Conservation (phyloP, 371 early-diverging fungal genomes). For the Amoeboaphelidium protococcarum region DNA sequence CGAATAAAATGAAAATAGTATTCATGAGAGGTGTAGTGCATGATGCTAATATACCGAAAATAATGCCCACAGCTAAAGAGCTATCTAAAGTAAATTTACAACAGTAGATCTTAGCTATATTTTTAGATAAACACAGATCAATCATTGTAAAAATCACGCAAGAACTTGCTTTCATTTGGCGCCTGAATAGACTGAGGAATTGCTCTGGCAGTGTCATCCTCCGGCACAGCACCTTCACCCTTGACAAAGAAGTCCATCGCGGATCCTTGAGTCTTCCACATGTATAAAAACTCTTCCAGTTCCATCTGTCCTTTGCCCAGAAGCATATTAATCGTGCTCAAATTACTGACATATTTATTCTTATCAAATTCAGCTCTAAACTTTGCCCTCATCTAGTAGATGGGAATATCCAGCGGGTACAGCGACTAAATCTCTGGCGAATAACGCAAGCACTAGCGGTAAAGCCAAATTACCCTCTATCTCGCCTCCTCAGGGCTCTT, state of each 20-base stretch:
- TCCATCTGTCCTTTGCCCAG: constrained; percentile 65
- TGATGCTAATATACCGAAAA: no score
- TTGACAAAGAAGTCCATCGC: constrained; percentile 65
- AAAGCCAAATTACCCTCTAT: background rate
- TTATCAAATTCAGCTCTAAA: constrained; percentile 76
- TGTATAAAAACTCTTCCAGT: constrained; percentile 71
- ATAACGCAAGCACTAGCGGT: constrained; percentile 9
- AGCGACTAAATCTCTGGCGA: constrained; percentile 49
- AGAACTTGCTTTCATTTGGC: no score
- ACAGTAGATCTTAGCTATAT: no score
- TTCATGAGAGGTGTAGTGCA: no score
- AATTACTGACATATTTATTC: constrained; percentile 49
- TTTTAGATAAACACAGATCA: no score
- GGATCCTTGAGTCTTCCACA: constrained; percentile 81
- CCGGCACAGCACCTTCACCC: constrained; percentile 16
- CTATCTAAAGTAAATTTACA: no score
- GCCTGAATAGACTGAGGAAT: no score
- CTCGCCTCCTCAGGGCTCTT: background rate
- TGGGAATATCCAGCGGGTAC: constrained; percentile 50
- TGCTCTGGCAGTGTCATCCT: no score
- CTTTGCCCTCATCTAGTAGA: constrained; percentile 41
- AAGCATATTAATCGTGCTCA: constrained; percentile 50
- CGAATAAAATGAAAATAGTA: no score
- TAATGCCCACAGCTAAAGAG: no score
- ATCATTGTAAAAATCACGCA: no score